These are phyloP conservation scores for Cadophora malorum DNA, from an alignment of 2,329 filamentous ascomycete species.

Conservation along the genomic window DNA sequence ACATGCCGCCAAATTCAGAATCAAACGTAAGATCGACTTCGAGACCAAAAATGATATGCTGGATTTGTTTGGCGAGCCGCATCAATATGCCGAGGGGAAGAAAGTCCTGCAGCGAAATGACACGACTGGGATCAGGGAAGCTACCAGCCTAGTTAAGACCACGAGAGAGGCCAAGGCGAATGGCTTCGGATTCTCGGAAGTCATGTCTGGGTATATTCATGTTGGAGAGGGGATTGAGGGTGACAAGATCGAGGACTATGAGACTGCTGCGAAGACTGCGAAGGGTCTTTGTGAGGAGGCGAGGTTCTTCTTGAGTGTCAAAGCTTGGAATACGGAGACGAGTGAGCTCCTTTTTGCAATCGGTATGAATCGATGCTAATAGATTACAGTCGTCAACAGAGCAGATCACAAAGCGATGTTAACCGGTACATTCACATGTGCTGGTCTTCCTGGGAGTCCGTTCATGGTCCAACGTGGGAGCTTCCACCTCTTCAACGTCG, in stretches of 20 bases:
- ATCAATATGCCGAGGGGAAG: conserved; percentile 33
- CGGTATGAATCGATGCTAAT: conserved; percentile 6
- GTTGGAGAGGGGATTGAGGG: conserved; percentile 49
- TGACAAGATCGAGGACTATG: conserved; percentile 58
- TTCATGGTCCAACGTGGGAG: conserved; percentile 65
- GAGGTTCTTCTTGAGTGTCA: conserved; percentile 64
- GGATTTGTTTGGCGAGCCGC: conserved; percentile 61
- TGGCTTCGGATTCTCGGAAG: conserved; percentile 67
- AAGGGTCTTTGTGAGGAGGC: conserved; percentile 61
- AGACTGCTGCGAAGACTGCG: conserved; percentile 58
- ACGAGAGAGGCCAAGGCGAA: conserved; percentile 47
- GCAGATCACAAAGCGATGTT: conserved; percentile 58
- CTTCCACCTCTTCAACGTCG: conserved; percentile 62
- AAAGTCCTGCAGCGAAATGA: conserved; percentile 29
- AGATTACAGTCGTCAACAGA: conserved; percentile 50
- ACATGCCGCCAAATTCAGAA: conserved; percentile 51
- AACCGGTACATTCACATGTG: conserved; percentile 65
- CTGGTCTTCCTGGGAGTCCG: conserved; percentile 60
- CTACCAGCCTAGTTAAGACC: conserved; percentile 48
- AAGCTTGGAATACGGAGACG: conserved; percentile 58
- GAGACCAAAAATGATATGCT: conserved; percentile 55
- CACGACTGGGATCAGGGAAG: conserved; percentile 48
- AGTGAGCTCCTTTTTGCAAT: conserved; percentile 39
- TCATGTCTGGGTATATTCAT: conserved; percentile 68
- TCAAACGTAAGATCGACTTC: conserved; percentile 51